Conservation (phyloP, 352 stramenopile genomes). For the Globisporangium paddicum region DNA sequence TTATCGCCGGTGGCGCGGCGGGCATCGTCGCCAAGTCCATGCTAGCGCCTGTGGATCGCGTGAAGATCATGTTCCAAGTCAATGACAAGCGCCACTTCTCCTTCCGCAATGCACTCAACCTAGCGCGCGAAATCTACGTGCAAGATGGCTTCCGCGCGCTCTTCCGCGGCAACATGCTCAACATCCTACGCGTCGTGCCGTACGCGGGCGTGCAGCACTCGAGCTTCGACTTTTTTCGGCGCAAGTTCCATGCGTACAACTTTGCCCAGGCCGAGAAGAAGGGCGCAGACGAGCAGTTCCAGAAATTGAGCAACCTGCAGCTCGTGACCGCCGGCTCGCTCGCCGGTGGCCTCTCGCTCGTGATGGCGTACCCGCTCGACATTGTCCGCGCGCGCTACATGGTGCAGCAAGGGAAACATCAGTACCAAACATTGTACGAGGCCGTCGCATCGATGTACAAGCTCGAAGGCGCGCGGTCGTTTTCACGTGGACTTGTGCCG, state of each 20-base stretch:
- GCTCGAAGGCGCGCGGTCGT: slow-evolving; percentile 58
- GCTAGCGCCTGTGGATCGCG: slow-evolving; percentile 68
- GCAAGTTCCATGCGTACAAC: slow-evolving; percentile 81
- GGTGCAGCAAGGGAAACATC: slow-evolving; percentile 80
- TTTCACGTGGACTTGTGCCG: slow-evolving; percentile 65
- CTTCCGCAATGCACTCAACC: slow-evolving; percentile 58
- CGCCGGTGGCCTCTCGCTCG: slow-evolving; percentile 63
- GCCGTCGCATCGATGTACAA: slow-evolving; percentile 76
- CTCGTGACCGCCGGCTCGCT: slow-evolving; percentile 68
- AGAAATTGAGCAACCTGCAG: slow-evolving; percentile 75
- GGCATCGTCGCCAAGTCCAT: slow-evolving; percentile 76
- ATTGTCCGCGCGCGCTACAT: slow-evolving; percentile 81
- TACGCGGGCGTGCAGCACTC: slow-evolving; percentile 80
- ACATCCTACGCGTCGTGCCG: slow-evolving; percentile 75
- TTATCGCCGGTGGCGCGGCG: slow-evolving; percentile 63
- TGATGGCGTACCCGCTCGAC: slow-evolving; percentile 78
- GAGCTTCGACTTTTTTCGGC: slow-evolving; percentile 79
- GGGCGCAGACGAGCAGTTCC: slow-evolving; percentile 23
- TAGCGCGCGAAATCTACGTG: slow-evolving; percentile 64
- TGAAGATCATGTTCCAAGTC: slow-evolving; percentile 88
- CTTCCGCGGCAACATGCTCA: slow-evolving; percentile 74
- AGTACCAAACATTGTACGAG: slow-evolving; percentile 68
- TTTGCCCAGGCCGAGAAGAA: slow-evolving; percentile 36
- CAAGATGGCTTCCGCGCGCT: slow-evolving; percentile 64
- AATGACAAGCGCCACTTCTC: slow-evolving; percentile 66